These are phyloP conservation scores for Lomentospora prolificans DNA, from an alignment of 2,329 filamentous ascomycete genomes.

Conservation along the genomic window DNA sequence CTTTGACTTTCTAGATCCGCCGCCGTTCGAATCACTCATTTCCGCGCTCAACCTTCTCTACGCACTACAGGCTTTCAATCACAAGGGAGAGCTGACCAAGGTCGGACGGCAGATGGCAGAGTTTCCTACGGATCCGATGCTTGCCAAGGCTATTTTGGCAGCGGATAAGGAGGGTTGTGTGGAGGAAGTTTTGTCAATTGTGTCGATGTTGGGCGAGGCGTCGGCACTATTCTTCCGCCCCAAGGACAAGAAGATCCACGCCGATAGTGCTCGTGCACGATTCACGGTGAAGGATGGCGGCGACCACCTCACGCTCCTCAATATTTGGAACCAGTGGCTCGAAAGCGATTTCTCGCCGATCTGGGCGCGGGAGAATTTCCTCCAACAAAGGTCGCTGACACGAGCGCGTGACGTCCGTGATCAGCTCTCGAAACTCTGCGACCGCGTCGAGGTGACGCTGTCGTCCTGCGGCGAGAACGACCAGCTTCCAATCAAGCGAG, in stretches of 20 bases:
- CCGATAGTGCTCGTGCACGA: conserved; percentile 77
- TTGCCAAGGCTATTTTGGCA: conserved; percentile 79
- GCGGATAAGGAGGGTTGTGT: conserved; percentile 88
- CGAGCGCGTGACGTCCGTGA: conserved; percentile 86
- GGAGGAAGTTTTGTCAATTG: conserved; percentile 82
- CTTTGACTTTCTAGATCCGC: conserved; percentile 95
- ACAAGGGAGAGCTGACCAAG: conserved; percentile 81
- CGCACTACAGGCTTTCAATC: conserved; percentile 79
- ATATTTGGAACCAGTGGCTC: conserved; percentile 93
- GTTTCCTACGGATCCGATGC: conserved; percentile 85
- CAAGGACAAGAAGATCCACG: conserved; percentile 95
- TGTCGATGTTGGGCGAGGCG: conserved; percentile 88
- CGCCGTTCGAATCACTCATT: conserved; percentile 81
- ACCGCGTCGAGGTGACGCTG: conserved; percentile 75
- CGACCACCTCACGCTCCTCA: conserved; percentile 79
- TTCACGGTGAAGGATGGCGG: conserved; percentile 75
- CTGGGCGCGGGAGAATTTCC: conserved; percentile 87
- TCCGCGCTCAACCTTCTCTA: conserved; percentile 85
- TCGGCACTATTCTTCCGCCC: conserved; percentile 87
- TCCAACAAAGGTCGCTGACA: conserved; percentile 83
- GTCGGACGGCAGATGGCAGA: conserved; percentile 91
- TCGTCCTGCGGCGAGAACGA: conserved; percentile 62
- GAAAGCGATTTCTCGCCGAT: conserved; percentile 81
- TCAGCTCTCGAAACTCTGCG: conserved; percentile 84
- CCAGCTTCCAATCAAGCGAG: conserved; percentile 66